These are phyloP conservation scores for Rhododendron molle DNA, from an alignment of 148 eudicot genomes.

Conservation along the genomic window DNA sequence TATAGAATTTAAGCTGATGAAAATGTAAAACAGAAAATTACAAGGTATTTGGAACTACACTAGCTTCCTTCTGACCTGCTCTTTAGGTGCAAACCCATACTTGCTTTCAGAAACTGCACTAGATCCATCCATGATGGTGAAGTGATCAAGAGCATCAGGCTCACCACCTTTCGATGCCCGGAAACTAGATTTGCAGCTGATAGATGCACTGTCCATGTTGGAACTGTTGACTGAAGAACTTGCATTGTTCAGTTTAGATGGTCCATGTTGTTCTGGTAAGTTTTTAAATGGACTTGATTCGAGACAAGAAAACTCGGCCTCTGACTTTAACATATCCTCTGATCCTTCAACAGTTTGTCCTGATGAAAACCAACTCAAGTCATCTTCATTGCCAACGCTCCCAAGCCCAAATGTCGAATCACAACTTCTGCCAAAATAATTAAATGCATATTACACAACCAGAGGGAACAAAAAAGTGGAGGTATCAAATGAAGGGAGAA, in stretches of 20 bases:
- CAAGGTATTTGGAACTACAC: not conserved
- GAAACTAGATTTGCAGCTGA: constrained; percentile 26
- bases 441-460: not conserved
- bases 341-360: constrained; percentile 55
- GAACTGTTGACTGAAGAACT: constrained; percentile 26
- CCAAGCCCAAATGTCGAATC: constrained; percentile 83
- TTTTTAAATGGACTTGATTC: constrained; percentile 30
- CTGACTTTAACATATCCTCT: constrained; percentile 42
- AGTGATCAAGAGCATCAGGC: constrained; percentile 15
- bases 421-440: constrained; percentile 51
- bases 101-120: constrained; percentile 21
- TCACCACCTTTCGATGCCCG: constrained; percentile 25
- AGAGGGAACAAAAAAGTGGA: not conserved
- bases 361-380: constrained; percentile 62
- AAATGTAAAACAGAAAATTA: not conserved
- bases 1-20: not conserved
- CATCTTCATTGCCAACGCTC: constrained; percentile 48
- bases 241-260: constrained; percentile 25
- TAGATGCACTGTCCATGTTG: constrained; percentile 25
- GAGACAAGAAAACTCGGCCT: constrained; percentile 38
- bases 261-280: constrained; percentile 30
- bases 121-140: constrained; percentile 29
- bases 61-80: constrained; percentile 24
- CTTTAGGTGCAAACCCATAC: constrained; percentile 14
- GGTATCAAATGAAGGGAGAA: not conserved